Evolutionary conservation across 345 rosid genomes (phyloP).

Genomic region (Erodium maritimum): DNA sequence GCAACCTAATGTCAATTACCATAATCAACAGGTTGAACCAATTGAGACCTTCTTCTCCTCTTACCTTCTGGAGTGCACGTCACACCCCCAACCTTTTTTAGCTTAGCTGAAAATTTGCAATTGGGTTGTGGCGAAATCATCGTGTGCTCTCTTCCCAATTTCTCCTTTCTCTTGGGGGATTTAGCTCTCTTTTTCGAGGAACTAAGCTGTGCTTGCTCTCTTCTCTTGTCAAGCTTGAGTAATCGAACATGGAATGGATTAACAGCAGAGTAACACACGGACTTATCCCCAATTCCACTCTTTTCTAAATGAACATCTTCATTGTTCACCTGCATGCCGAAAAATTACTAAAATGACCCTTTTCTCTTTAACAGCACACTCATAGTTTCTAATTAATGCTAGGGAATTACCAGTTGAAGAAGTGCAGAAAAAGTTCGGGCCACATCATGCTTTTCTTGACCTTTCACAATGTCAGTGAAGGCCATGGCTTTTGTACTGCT

Average conservation of each 20-base stretch:
- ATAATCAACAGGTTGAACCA: slow-evolving; percentile 25
- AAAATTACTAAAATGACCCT: slow-evolving; percentile 3
- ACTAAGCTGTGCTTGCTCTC: slow-evolving; percentile 13
- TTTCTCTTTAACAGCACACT: neutral
- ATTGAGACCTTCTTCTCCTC: slow-evolving; percentile 51
- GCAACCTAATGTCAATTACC: neutral
- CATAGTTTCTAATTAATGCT: neutral
- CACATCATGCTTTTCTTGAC: slow-evolving; percentile 74
- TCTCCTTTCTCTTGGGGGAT: slow-evolving; percentile 29
- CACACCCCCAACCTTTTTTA: no score
- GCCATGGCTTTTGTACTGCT: slow-evolving; percentile 23
- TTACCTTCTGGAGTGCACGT: slow-evolving; percentile 65
- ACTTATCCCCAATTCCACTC: slow-evolving; percentile 21
- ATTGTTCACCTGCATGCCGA: slow-evolving; percentile 64
- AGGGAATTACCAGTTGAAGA: slow-evolving; percentile 72
- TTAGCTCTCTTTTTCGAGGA: slow-evolving; percentile 44
- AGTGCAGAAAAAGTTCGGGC: slow-evolving; percentile 92
- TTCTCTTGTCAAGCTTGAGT: slow-evolving; percentile 21
- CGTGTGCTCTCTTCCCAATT: slow-evolving; percentile 11
- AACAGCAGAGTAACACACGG: slow-evolving; percentile 55
- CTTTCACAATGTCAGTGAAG: slow-evolving; percentile 54
- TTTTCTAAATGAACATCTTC: slow-evolving; percentile 65
- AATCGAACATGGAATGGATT: slow-evolving; percentile 67
- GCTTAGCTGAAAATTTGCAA: slow-evolving; percentile 35
- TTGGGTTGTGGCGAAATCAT: slow-evolving; percentile 15